phyloP scores from a whole-genome alignment of 2,329 filamentous ascomycete genomes.

The Epichloe uncinata region DNA sequence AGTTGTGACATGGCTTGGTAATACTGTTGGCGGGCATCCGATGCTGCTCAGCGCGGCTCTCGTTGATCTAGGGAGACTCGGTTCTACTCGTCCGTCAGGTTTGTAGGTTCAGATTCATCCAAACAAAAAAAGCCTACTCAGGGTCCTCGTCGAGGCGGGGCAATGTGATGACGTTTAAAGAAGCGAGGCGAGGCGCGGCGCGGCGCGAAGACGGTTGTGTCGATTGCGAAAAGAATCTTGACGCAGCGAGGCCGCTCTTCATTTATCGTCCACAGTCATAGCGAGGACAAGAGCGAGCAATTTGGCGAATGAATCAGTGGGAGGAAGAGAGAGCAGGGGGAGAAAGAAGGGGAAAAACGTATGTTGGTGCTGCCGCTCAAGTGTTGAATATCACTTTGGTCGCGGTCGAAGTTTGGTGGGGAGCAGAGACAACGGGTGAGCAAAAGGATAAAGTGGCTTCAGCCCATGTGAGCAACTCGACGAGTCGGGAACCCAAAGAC shows the following conservation, averaged over 20 bases:
- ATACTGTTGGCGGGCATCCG: slow-evolving; percentile 21
- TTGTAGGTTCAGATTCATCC: neutral
- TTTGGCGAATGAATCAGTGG: neutral
- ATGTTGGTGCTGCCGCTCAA: neutral
- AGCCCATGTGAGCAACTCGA: too few relatives aligned
- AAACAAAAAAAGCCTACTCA: neutral
- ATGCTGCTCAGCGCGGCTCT: neutral
- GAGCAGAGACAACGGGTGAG: too few relatives aligned
- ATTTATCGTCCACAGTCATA: slow-evolving; percentile 1
- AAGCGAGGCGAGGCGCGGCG: neutral
- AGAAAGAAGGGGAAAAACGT: neutral
- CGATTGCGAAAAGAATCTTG: neutral
- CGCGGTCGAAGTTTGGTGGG: too few relatives aligned
- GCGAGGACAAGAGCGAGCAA: neutral
- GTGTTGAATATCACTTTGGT: neutral
- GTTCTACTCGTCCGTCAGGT: neutral
- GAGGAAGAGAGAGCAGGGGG: neutral
- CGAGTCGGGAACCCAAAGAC: too few relatives aligned
- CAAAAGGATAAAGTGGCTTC: neutral
- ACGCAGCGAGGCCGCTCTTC: neutral
- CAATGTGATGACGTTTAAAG: neutral
- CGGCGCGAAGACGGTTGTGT: neutral
- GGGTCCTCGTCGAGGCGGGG: neutral
- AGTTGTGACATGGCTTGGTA: slow-evolving; percentile 45
- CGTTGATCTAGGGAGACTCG: neutral